Conservation (phyloP, 1,139 yeast species). For the Candida frijolesensis region DNA sequence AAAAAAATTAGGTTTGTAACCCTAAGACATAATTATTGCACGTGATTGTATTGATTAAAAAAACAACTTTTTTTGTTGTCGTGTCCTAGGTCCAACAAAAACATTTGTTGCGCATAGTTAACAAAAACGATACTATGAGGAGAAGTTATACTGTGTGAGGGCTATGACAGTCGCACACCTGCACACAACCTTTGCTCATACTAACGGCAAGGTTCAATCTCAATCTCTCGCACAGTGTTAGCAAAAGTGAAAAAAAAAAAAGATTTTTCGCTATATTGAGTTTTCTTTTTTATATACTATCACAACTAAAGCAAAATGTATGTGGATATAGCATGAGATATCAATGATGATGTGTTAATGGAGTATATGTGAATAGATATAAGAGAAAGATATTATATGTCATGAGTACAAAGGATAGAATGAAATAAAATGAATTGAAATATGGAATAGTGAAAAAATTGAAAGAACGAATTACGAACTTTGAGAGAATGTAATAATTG, state of each 20-base stretch:
- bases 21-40: conserved; percentile 1
- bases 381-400: not conserved
- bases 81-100: not conserved
- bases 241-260: not conserved
- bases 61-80: not conserved
- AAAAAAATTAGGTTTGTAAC: not conserved
- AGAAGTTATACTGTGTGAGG: not conserved
- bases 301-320: conserved; percentile 6
- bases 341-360: not conserved
- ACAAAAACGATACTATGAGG: not conserved
- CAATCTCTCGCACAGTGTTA: not conserved
- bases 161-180: not conserved
- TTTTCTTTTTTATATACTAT: not conserved
- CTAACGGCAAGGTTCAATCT: no score
- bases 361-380: not conserved
- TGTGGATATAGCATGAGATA: not conserved
- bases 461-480: no score
- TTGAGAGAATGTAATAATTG: no score
- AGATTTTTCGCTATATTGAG: not conserved
- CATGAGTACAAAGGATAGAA: not conserved
- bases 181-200: not conserved
- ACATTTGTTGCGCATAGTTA: not conserved
- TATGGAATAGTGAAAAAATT: not conserved
- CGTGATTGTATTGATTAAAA: not conserved
- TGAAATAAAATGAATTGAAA: no score